Conservation (phyloP, 495 filamentous ascomycete species). For the Hypoxylon subgilvum region DNA sequence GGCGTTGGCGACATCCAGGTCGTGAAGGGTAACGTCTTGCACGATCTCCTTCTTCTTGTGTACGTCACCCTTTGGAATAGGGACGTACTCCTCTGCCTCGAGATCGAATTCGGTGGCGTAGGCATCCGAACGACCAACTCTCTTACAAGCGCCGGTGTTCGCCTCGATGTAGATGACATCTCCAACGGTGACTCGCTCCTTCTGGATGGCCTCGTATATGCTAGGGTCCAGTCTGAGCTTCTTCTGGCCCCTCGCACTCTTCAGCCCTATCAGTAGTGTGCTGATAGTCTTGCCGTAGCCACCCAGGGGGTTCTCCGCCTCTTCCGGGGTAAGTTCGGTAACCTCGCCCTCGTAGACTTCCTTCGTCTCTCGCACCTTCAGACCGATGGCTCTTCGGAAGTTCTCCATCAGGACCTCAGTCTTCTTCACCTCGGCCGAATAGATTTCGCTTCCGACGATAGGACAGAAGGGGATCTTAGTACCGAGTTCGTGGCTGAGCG, state of each 20-base stretch:
- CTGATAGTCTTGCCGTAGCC: conserved; percentile 94
- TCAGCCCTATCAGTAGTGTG: conserved; percentile 84
- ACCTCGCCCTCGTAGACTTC: conserved; percentile 98
- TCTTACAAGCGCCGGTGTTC: conserved; percentile 95
- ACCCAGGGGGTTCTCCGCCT: conserved; percentile 96
- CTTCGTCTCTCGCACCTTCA: conserved; percentile 95
- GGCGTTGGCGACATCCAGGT: conserved; percentile 94
- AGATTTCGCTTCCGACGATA: conserved; percentile 95
- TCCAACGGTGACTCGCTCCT: conserved; percentile 92
- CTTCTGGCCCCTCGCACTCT: conserved; percentile 92
- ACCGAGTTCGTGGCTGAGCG: conserved; percentile 92
- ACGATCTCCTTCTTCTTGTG: conserved; percentile 99
- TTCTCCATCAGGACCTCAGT: conserved; percentile 99
- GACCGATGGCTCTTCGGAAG: conserved; percentile 92
- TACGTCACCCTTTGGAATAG: conserved; percentile 96
- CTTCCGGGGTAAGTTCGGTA: conserved; percentile 93
- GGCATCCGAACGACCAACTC: conserved; percentile 91
- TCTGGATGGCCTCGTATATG: conserved; percentile 98
- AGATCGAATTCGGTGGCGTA: conserved; percentile 98
- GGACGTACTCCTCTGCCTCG: conserved; percentile 97
- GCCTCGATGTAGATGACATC: conserved; percentile 99
- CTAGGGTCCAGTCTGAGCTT: conserved; percentile 94
- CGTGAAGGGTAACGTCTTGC: conserved; percentile 97
- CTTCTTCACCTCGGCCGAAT: conserved; percentile 97
- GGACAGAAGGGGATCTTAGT: conserved; percentile 97